A percentile compares a stretch with the other conserved stretches of the same genome.
Evolutionary conservation across 768 basidiomycete genomes (phyloP).

Genomic region (Calocera cornea): DNA sequence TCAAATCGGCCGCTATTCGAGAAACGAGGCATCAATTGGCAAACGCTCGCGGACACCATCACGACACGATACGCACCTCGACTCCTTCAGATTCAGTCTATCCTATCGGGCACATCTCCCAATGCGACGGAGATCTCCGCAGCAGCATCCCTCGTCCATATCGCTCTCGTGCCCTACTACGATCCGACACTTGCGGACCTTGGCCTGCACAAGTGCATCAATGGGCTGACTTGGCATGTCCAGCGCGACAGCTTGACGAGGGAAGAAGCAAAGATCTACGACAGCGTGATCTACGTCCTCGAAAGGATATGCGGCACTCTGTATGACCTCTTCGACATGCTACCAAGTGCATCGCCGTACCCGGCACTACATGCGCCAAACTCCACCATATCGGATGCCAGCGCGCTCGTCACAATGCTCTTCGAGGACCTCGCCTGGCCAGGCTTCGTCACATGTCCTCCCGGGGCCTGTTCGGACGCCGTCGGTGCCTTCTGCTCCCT

Average conservation of each 20-base stretch:
- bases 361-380: neutral
- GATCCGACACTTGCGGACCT: neutral
- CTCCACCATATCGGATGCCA: neutral
- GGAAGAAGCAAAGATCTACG: neutral
- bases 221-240: neutral
- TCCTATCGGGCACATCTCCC: neutral
- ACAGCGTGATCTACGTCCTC: neutral
- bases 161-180: neutral
- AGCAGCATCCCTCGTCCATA: neutral
- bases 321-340: neutral
- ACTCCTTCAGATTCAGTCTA: neutral
- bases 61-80: neutral
- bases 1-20: neutral
- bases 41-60: neutral
- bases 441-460: neutral
- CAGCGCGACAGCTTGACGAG: neutral
- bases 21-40: neutral
- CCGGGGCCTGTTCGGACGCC: neutral
- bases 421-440: neutral
- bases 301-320: neutral
- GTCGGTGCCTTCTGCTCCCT: neutral
- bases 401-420: neutral
- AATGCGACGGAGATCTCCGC: neutral
- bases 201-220: neutral
- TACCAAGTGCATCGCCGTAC: neutral